A percentile compares a stretch with the other conserved stretches of the same genome.
phyloP scores from a whole-genome alignment of 1,284 basidiomycete species.

The Pisolithus thermaeus region DNA sequence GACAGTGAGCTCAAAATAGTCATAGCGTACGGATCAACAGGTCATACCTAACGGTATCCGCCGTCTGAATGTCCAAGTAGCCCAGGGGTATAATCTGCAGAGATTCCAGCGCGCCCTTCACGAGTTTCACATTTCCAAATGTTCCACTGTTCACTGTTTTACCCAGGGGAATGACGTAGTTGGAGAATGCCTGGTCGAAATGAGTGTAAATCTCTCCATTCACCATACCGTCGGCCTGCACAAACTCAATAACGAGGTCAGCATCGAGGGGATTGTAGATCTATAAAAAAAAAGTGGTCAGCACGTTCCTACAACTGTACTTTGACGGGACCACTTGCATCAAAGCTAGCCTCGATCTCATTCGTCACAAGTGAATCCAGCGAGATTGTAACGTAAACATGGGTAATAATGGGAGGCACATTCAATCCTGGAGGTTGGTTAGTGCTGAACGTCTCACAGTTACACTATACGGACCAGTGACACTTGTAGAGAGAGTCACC shows the following conservation, averaged over 20 bases:
- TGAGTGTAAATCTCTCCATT: conserved; percentile 50
- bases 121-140: conserved; percentile 51
- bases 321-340: conserved; percentile 31
- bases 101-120: conserved; percentile 48
- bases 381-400: conserved; percentile 46
- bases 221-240: conserved; percentile 48
- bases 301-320: not conserved
- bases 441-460: not conserved
- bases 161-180: conserved; percentile 51
- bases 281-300: conserved; percentile 21
- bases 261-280: conserved; percentile 54
- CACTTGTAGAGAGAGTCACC: conserved; percentile 44
- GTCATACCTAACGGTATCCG: conserved; percentile 38
- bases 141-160: conserved; percentile 51
- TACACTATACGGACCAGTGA: conserved; percentile 36
- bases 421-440: conserved; percentile 35
- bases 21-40: not conserved
- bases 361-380: conserved; percentile 42
- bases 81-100: conserved; percentile 51
- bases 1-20: not conserved
- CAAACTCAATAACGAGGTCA: conserved; percentile 47
- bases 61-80: conserved; percentile 47
- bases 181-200: conserved; percentile 48
- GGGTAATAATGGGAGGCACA: conserved; percentile 36
- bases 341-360: conserved; percentile 48